phyloP scores from a whole-genome alignment of 306 rosid genomes.

The Luffa acutangula region DNA sequence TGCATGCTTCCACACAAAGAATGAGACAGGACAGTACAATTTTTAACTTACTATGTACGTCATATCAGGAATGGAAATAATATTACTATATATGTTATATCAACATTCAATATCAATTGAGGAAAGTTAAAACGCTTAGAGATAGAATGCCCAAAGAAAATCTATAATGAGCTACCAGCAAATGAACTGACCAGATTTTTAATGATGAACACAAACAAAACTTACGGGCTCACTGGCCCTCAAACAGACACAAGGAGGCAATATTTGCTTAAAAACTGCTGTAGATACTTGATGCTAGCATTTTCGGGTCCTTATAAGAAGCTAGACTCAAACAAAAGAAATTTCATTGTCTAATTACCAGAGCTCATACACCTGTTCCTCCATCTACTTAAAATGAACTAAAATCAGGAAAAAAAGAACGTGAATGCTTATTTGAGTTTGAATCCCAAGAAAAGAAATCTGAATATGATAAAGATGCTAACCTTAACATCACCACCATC shows the following conservation, averaged over 20 bases:
- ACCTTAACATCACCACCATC: constrained; percentile 94
- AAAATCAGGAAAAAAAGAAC: background rate
- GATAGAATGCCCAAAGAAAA: background rate
- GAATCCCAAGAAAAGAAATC: background rate
- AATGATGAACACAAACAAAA: background rate
- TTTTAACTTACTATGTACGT: background rate
- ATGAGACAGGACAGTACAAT: background rate
- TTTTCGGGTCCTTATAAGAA: background rate
- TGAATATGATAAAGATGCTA: constrained; percentile 8
- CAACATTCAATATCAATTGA: background rate
- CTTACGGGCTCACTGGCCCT: background rate
- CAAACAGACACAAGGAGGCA: background rate
- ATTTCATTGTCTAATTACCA: background rate
- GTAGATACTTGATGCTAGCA: background rate
- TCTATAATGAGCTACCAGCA: background rate
- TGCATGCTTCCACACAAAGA: background rate
- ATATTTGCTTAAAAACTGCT: background rate
- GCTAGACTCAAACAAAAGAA: background rate
- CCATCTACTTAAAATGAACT: background rate
- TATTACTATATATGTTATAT: background rate
- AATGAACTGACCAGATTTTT: background rate
- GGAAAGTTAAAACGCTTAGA: background rate
- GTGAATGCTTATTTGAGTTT: background rate
- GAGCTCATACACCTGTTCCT: background rate
- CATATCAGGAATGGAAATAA: background rate